Evolutionary conservation across 139 green algal species (phyloP), one percentile per base, ranked within the genome.

Genomic region (Medakamo hakoo): DNA sequence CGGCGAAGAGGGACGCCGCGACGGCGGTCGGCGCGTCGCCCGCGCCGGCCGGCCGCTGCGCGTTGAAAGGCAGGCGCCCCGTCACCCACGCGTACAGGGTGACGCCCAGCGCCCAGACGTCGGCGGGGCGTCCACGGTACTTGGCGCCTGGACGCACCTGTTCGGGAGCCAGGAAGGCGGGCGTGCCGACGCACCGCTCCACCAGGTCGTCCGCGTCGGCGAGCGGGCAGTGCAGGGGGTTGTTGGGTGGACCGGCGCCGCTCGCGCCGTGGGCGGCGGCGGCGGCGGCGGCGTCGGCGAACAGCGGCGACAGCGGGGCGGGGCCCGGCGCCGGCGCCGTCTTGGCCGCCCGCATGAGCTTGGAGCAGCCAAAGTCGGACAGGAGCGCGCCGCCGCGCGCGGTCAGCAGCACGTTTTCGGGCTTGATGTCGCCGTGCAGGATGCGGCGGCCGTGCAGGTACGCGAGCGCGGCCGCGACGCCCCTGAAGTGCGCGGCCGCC

Each of bases 351-450:
- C 40, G 40, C 58, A 49, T 21, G 56, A 84, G 78, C 63, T 84
- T 86, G 56, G 75, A 81, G 71, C 81, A 94, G 4, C 86, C 86
- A 71, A 94, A 94, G 71, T 94, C 86, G 4, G 76, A 82, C 2
- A 94, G 72, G 30, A 80, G 84, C 2, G 88, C 79, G 16, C 76
- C 69, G 2, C 78, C 80, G 19, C 66, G 63, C 0, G 76, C 77
- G 3, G 68, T 75, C 68, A 92, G 80, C 30, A 92, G 70, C 29
- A 88, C 77, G 65, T 94, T 94, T 70, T 91, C 84, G 0, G 85
- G 85, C 77, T 94, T 92, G 9, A 94, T 64, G 73, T 94, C 86
- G 2, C 86, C 82, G 64, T 94, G 86, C 30, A 92, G 79, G 32
- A 94, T 76, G 52, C 80, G 75, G 58, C 85, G 74, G 71, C 61